Base-by-base conservation (phyloP, 140 eudicot species). In the Oenanthe javanica region DNA sequence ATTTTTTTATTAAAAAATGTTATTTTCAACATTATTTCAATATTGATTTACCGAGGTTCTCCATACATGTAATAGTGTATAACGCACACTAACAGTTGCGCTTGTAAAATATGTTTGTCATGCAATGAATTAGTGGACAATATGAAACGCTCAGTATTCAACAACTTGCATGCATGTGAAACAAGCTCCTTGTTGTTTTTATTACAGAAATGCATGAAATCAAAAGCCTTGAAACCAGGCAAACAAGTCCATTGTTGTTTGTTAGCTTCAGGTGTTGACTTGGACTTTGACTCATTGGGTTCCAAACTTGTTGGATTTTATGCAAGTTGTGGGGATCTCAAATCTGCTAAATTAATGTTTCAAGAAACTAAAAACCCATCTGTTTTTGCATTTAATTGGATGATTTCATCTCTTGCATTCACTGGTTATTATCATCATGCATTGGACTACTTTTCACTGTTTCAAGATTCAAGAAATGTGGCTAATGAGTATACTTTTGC, bases 351-450 rank as follows among this genome's bases (percentile, higher is more conserved):
- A 67, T 80, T 84, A 19, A 79, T 93, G 86, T 91, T 93, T 79
- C 84, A 86, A 75, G 51, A 15, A 79, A 88, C 90, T 16, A 75
- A 70, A 31, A 84, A 86, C 81, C 91, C 93, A 19, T 89, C 90
- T 71, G 78, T 84, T 66, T 93, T 93, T 72, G 98, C 97, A 1
- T 85, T 77, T 79, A 93, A 91, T 88, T 93, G 97, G 97, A 86
- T 91, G 91, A 88, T 93, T 83, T 90, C 87, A 9, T 85, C 90
- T n/a, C 72, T 87, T 75, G 86, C 92, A 50, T 89, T 83, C 76
- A 81, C 86, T 75, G 96, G 98, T 67, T 48, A 42, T 57, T 89
- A 83, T 80, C 14, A 80, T 45, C 81, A 91, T 79, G 93, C 98
- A 23, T 75, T 93, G 43, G 83, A 83, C 51, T 91, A 83, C 83